phyloP scores from a whole-genome alignment of 306 rosid species.

The Cajanus cajan region DNA sequence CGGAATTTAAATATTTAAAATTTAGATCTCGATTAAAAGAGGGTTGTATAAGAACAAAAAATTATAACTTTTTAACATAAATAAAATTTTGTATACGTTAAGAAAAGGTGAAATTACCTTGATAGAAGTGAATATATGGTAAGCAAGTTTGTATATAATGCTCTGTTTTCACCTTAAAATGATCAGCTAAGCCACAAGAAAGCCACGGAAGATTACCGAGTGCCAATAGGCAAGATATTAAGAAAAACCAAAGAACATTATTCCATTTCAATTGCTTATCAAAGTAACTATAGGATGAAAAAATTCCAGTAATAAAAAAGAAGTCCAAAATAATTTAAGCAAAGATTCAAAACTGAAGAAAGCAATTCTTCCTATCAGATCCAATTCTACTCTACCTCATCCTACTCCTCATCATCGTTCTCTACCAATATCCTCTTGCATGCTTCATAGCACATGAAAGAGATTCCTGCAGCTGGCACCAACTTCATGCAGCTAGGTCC shows the following conservation, averaged over 20 bases:
- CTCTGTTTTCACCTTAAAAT: neutral
- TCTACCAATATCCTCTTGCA: constrained; percentile 87
- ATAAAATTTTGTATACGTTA: no score
- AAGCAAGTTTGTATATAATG: no score
- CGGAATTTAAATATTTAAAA: no score
- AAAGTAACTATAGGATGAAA: neutral
- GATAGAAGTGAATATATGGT: neutral
- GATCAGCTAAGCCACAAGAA: neutral
- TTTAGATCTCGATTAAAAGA: no score
- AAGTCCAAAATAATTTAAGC: constrained; percentile 2
- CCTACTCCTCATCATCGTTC: constrained; percentile 54
- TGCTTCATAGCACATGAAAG: constrained; percentile 98
- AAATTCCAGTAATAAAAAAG: constrained; percentile 7
- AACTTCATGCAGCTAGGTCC: constrained; percentile 97
- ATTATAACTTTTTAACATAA: neutral
- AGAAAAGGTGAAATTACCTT: no score
- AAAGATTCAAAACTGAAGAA: neutral
- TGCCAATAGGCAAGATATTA: neutral
- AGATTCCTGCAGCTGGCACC: constrained; percentile 95
- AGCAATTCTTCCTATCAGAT: neutral
- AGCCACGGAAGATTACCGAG: neutral
- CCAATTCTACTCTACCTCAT: neutral
- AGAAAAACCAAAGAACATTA: neutral
- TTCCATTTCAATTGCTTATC: constrained; percentile 1
- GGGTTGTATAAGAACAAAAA: no score